Evolutionary conservation across 2,329 filamentous ascomycete species (phyloP).

Genomic region (Colletotrichum truncatum): DNA sequence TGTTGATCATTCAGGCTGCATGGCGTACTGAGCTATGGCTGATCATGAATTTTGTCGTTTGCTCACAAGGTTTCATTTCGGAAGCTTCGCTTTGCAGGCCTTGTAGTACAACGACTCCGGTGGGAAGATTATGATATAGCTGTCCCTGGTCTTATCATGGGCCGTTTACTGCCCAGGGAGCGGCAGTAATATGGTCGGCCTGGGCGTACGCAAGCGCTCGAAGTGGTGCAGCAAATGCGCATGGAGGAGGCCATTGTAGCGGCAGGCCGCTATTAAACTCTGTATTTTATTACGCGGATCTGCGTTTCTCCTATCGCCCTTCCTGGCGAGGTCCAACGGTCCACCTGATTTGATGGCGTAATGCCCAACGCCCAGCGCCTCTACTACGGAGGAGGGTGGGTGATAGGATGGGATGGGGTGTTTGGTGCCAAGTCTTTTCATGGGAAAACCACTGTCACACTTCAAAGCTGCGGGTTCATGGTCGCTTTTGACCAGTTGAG

Average conservation of each 20-base stretch:
- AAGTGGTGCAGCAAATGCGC: not conserved
- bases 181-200: not conserved
- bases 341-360: conserved; percentile 1
- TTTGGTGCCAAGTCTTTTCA: not conserved
- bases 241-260: conserved; percentile 2
- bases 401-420: not conserved
- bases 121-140: not conserved
- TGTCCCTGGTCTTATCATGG: not conserved
- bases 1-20: not conserved
- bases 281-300: not conserved
- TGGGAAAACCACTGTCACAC: not conserved
- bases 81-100: not conserved
- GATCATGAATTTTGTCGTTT: not conserved
- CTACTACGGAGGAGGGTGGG: not conserved
- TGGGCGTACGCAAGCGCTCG: not conserved
- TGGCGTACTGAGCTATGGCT: not conserved
- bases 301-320: not conserved
- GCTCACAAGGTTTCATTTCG: not conserved
- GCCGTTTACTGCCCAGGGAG: not conserved
- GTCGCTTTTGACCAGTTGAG: not conserved
- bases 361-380: not conserved
- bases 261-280: conserved; percentile 1
- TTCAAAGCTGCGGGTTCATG: conserved; percentile 5
- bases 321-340: not conserved
- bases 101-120: not conserved